phyloP scores from a whole-genome alignment of 176 grass and related monocot genomes.

The Paspalum notatum region DNA sequence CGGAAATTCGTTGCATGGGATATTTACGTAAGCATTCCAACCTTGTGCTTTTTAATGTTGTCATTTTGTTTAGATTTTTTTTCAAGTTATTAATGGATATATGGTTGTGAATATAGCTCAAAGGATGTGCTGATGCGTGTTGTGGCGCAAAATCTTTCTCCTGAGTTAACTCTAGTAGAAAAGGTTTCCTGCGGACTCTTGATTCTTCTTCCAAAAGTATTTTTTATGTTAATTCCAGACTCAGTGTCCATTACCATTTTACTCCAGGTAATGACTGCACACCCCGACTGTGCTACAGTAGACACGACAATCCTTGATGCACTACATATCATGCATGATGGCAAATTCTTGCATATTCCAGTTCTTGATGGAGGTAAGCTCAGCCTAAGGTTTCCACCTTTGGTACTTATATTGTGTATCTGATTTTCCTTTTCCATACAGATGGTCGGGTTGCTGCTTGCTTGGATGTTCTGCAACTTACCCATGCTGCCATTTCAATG shows the following conservation, averaged over 20 bases:
- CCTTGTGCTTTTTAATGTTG: background rate
- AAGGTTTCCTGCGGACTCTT: slow-evolving; percentile 61
- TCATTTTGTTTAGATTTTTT: slow-evolving; percentile 15
- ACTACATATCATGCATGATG: slow-evolving; percentile 90
- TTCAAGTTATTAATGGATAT: slow-evolving; percentile 25
- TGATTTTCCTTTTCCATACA: slow-evolving; percentile 37
- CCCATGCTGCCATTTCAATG: slow-evolving; percentile 96
- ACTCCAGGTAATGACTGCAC: slow-evolving; percentile 82
- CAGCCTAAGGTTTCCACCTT: background rate
- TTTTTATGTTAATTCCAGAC: slow-evolving; percentile 32
- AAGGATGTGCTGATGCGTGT: slow-evolving; percentile 98
- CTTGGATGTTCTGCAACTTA: slow-evolving; percentile 97
- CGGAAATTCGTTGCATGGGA: slow-evolving; percentile 75
- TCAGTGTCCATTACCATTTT: slow-evolving; percentile 35
- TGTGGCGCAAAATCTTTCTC: slow-evolving; percentile 87
- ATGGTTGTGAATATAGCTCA: slow-evolving; percentile 60
- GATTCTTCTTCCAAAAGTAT: slow-evolving; percentile 28
- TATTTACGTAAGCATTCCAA: slow-evolving; percentile 75
- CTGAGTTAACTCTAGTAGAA: slow-evolving; percentile 91
- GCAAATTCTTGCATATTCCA: slow-evolving; percentile 97
- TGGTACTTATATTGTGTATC: slow-evolving; percentile 34
- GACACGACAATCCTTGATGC: slow-evolving; percentile 94
- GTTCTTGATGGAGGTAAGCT: slow-evolving; percentile 84
- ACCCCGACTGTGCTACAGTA: slow-evolving; percentile 79
- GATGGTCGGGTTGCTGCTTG: slow-evolving; percentile 82